Evolutionary conservation across 2,329 filamentous ascomycete species (phyloP).

Genomic region (Podosphaera xanthii): DNA sequence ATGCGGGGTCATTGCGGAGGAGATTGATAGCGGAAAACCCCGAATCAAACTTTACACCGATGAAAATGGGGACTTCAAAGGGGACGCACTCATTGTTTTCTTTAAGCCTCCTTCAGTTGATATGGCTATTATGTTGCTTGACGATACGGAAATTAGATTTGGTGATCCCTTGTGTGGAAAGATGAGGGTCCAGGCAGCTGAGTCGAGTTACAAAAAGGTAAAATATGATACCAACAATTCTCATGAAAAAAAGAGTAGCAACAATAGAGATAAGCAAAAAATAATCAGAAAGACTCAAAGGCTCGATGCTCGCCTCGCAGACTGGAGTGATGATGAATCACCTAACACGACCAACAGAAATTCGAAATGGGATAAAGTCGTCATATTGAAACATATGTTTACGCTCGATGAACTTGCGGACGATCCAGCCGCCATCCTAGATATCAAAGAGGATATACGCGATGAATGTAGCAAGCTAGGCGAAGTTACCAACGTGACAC

Average conservation of each 20-base stretch:
- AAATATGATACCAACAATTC: slow-evolving; percentile 32
- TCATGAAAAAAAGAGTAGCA: slow-evolving; percentile 24
- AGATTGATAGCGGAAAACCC: slow-evolving; percentile 69
- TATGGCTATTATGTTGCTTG: slow-evolving; percentile 58
- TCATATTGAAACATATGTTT: slow-evolving; percentile 86
- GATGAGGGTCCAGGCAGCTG: slow-evolving; percentile 67
- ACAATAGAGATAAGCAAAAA: slow-evolving; percentile 56
- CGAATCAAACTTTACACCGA: slow-evolving; percentile 87
- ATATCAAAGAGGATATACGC: slow-evolving; percentile 85
- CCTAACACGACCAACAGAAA: slow-evolving; percentile 31
- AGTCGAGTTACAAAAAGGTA: slow-evolving; percentile 77
- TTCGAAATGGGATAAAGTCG: slow-evolving; percentile 50
- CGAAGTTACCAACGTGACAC: slow-evolving; percentile 68
- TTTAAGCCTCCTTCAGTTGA: slow-evolving; percentile 87
- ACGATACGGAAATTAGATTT: slow-evolving; percentile 62
- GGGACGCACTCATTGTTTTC: slow-evolving; percentile 80
- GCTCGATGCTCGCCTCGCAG: slow-evolving; percentile 71
- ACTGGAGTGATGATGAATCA: slow-evolving; percentile 84
- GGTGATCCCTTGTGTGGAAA: slow-evolving; percentile 28
- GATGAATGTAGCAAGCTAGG: slow-evolving; percentile 78
- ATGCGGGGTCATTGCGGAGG: slow-evolving; percentile 79
- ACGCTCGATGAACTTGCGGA: slow-evolving; percentile 66
- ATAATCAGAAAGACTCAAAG: slow-evolving; percentile 82
- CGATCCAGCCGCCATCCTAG: slow-evolving; percentile 58
- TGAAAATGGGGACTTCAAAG: slow-evolving; percentile 66